phyloP scores from a whole-genome alignment of 1,139 yeast species.

The Taphrina populina region DNA sequence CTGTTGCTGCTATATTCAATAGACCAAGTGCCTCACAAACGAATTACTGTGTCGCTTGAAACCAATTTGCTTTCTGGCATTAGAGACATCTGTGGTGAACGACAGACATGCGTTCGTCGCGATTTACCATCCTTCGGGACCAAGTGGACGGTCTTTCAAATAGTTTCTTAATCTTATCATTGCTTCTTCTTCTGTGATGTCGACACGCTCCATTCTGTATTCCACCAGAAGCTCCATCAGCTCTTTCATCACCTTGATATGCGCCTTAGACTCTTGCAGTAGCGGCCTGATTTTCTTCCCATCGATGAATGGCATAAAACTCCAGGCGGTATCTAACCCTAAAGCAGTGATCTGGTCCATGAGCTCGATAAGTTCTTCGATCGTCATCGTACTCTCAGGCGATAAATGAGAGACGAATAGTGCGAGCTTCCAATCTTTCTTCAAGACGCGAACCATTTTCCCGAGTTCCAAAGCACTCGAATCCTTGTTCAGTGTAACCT shows the following conservation, averaged over 20 bases:
- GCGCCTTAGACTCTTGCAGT: not conserved
- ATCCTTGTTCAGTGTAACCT: not conserved
- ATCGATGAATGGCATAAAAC: slow-evolving; percentile 11
- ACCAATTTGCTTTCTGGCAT: too few species aligned
- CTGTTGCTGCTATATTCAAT: too few species aligned
- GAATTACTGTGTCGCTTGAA: too few species aligned
- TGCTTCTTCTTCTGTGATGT: slow-evolving; percentile 12
- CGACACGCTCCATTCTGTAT: slow-evolving; percentile 10
- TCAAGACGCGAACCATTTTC: slow-evolving; percentile 4
- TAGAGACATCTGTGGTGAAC: too few species aligned
- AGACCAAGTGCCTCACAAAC: too few species aligned
- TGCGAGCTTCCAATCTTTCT: slow-evolving; percentile 22
- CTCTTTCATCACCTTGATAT: slow-evolving; percentile 30
- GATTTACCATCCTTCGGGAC: slow-evolving; percentile 7
- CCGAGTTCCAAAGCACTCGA: slow-evolving; percentile 9
- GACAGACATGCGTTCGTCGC: too few species aligned
- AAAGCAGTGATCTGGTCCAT: slow-evolving; percentile 4
- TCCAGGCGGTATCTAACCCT: slow-evolving; percentile 9
- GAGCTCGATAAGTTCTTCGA: slow-evolving; percentile 2
- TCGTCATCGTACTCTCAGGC: not conserved
- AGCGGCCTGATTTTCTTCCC: slow-evolving; percentile 24
- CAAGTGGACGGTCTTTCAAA: not conserved
- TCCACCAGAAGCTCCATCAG: slow-evolving; percentile 18
- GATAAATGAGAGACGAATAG: slow-evolving; percentile 4
- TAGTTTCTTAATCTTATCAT: slow-evolving; percentile 3